phyloP scores from a whole-genome alignment of 2,329 filamentous ascomycete genomes.

The Penicillium sp. region DNA sequence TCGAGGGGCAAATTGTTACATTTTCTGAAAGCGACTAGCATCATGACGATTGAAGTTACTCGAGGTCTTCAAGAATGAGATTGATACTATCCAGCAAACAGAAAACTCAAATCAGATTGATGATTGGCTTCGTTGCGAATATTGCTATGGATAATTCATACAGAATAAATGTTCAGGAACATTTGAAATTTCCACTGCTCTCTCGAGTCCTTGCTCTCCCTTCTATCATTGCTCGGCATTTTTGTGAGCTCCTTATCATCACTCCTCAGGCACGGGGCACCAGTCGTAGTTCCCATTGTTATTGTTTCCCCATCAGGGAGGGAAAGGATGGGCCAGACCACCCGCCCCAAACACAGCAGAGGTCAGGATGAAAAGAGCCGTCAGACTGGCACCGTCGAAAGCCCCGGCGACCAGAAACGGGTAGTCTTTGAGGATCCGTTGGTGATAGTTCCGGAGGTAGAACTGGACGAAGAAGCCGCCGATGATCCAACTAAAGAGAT shows the following conservation, averaged over 20 bases:
- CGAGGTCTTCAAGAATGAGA: background rate
- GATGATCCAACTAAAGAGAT: conserved; percentile 49
- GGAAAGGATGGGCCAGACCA: conserved; percentile 48
- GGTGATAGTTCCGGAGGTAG: conserved; percentile 56
- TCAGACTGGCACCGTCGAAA: conserved; percentile 54
- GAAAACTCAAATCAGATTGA: background rate
- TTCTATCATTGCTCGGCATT: too few relatives aligned
- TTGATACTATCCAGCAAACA: background rate
- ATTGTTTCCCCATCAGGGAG: conserved; percentile 59
- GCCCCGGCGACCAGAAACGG: conserved; percentile 57
- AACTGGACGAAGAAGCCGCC: conserved; percentile 54
- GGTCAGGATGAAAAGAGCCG: conserved; percentile 55
- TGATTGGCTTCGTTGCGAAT: background rate
- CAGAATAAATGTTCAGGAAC: too few relatives aligned
- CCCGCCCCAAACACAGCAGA: conserved; percentile 60
- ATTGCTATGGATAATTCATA: background rate
- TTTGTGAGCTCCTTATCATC: background rate
- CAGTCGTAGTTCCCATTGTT: conserved; percentile 51
- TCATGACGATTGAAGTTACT: background rate
- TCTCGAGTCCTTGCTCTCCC: background rate
- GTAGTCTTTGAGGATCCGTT: conserved; percentile 56
- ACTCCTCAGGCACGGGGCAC: conserved; percentile 40
- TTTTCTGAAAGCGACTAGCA: background rate
- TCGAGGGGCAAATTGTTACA: background rate
- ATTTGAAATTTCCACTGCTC: background rate